A percentile compares a stretch with the other conserved stretches of the same genome.
These are phyloP conservation scores for Metschnikowia orientalis DNA, from an alignment of 805 yeast genomes.

Conservation along the genomic window DNA sequence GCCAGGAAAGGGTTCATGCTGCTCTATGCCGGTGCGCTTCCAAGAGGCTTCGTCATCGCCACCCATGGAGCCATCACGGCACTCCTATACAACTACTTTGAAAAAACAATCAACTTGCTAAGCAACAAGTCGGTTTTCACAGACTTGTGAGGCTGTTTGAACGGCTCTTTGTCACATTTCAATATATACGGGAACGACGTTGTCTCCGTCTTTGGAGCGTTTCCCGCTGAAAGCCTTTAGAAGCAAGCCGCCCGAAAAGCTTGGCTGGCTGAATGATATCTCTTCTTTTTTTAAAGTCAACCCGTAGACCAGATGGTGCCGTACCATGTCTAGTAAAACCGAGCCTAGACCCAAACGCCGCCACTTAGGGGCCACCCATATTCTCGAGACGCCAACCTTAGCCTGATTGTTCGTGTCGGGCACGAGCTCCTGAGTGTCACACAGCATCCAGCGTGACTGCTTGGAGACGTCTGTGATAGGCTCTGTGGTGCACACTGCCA, in stretches of 20 bases:
- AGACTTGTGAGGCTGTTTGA: conserved; percentile 14
- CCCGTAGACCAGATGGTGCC: conserved; percentile 47
- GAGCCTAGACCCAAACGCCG: conserved; percentile 51
- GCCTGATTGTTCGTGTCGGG: conserved; percentile 36
- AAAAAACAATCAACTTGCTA: conserved; percentile 22
- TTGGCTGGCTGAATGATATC: conserved; percentile 72
- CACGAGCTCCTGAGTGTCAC: conserved; percentile 47
- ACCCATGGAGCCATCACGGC: conserved; percentile 68
- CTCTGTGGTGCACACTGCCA: conserved; percentile 57
- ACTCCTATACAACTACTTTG: conserved; percentile 56
- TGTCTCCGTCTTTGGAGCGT: conserved; percentile 48
- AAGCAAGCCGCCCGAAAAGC: conserved; percentile 56
- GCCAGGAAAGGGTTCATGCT: conserved; percentile 30
- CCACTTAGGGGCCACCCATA: conserved; percentile 42
- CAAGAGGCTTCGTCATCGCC: conserved; percentile 66
- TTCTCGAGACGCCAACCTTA: conserved; percentile 36
- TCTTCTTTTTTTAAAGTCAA: conserved; percentile 36
- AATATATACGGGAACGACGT: conserved; percentile 47
- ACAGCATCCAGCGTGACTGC: conserved; percentile 58
- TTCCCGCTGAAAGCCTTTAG: conserved; percentile 56
- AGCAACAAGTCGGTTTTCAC: conserved; percentile 17
- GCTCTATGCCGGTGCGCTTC: conserved; percentile 40
- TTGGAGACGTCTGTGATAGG: conserved; percentile 21
- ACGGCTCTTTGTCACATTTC: conserved; percentile 22
- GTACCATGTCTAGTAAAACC: conserved; percentile 41